phyloP scores from a whole-genome alignment of 331 rosid species.

The Malus hybrid region DNA sequence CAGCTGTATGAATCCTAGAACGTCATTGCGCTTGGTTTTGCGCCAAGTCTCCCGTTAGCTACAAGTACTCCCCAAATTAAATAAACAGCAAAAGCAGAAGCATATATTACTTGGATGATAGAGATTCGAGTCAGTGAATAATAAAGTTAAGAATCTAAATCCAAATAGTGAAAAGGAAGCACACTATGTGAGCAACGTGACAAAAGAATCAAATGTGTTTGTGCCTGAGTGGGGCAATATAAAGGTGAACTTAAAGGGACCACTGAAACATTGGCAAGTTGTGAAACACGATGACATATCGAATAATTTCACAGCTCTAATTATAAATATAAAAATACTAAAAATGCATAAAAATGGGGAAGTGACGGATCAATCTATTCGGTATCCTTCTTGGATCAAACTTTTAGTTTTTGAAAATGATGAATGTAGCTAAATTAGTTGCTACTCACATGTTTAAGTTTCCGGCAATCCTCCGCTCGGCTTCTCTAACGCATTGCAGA shows the following conservation, averaged over 20 bases:
- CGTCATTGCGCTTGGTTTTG: no score
- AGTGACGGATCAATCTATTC: not conserved
- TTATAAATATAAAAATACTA: not conserved
- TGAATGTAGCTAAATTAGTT: no score
- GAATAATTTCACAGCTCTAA: not conserved
- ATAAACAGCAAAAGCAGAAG: not conserved
- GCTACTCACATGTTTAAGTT: conserved; percentile 59
- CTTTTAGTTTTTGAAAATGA: no score
- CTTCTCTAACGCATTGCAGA: conserved; percentile 83
- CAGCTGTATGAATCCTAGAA: no score
- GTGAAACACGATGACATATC: not conserved
- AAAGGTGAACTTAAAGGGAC: conserved; percentile 13
- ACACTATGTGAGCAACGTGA: conserved; percentile 1
- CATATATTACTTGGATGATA: not conserved
- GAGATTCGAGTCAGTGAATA: not conserved
- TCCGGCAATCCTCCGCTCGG: conserved; percentile 83
- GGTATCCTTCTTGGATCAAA: no score
- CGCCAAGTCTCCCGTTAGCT: no score
- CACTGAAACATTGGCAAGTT: conserved; percentile 11
- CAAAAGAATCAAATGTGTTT: conserved; percentile 7
- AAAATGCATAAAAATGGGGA: not conserved
- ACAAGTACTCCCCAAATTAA: not conserved
- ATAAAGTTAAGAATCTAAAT: conserved; percentile 3
- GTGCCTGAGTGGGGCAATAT: not conserved
- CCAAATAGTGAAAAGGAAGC: not conserved